Base-by-base conservation (phyloP, 2,329 filamentous ascomycete genomes). In the Orbilia oligospora region DNA sequence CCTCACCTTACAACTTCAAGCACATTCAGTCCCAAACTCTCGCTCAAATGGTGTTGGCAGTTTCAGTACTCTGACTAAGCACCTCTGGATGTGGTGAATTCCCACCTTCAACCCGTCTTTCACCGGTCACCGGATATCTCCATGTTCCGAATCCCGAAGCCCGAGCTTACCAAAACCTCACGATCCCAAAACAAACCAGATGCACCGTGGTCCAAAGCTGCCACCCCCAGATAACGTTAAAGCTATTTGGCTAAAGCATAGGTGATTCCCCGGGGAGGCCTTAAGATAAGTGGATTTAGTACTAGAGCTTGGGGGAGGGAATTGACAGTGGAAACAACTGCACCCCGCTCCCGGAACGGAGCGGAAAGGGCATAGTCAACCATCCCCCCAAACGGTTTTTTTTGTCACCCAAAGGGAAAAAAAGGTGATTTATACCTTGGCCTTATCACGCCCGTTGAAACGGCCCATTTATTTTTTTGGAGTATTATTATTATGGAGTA, bases 281-380 rank as follows among this genome's bases (percentile, higher is more conserved):
- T 41, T 41, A 41, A 41, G 16, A n/a, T n/a, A 41, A 41, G 12
- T 1, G 8, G 33, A 16, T 48, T 46, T 46, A 38, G 61, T 22
- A 51, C 24, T 38, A 38, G 36, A 38, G 38, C 38, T 41, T 14
- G 20, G 48, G 22, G 9, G 22, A 16, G 8, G 33, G 22, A 16
- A 1, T 24, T 3, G 20, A n/a, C n/a, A n/a, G n/a, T n/a, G n/a
- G n/a, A n/a, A 24, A 10, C 20, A 1, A 12, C 4, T 22, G 30
- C 63, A 49, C 68, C 68, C 68, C 68, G 68, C 68, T 64, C 68
- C 68, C 68, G 68, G 68, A 71, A 71, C 68, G 8, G 20, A 63
- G 68, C 68, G 68, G 68, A 71, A 71, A 58, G 38, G 38, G 22
- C 53, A 53, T 51, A 38, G 64, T 41, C 20, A 22, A 12, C 22